Evolutionary conservation across 805 yeast species (phyloP), one percentile per base, ranked within the genome.

Genomic region (Priceomyces medius): DNA sequence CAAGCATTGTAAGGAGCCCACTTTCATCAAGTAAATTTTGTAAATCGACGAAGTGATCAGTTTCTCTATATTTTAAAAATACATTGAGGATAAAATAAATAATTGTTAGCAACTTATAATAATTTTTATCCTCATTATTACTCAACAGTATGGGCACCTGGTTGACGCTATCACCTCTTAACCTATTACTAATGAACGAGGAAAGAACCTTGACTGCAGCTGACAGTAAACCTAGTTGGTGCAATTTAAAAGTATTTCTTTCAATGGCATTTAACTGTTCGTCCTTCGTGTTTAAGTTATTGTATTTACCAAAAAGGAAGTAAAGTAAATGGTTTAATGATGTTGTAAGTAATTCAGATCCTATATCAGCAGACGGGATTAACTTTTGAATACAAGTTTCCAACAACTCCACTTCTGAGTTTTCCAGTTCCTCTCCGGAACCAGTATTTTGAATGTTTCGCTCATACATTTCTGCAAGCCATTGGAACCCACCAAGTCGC

Each of bases 1-100:
- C 61, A 5, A 86, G 46, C 12, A 57, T 57, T 1, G 66, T 45
- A 28, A 86, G 47, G 1, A 86, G 13, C 20, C 74, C 66, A 0
- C 60, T 38, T 2, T 67, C 51, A 3, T 47, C 49, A 5, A 75
- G 49, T n/a, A 37, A 41, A 0, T 40, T 41, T 16, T 48, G 41
- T 23, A 66, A 51, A 20, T 40, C 39, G 6, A 43, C 34, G 9
- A 37, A 28, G 1, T 47, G 36, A 12, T 40, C 35, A 3, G 45
- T 24, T 27, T 45, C 43, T 2, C 36, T 26, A 7, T 43, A 29
- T 31, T 45, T 39, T 17, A 67, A 20, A 13, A 58, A 46, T 3
- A 58, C 53, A 36, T 54, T 59, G 19, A 71, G 47, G 42, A 60
- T 35, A 35, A 68, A 58, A 53, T 70, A 70, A 3, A 64, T 38